Conservation (phyloP, 345 rosid species). For the Citrus inodora region DNA sequence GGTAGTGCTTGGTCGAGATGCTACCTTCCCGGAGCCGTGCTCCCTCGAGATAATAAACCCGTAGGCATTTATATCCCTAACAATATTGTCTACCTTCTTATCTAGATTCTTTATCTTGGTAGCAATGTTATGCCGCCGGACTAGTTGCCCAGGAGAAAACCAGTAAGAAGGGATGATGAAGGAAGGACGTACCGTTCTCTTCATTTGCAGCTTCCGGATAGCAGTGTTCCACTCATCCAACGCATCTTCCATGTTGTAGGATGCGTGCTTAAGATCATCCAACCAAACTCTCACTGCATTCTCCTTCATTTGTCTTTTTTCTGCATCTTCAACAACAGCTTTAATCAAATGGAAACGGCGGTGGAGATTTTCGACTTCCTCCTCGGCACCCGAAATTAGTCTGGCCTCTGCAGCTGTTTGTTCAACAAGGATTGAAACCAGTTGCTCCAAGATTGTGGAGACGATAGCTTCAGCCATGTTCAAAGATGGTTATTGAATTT, state of each 20-base stretch:
- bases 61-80: background rate
- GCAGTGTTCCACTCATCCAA: constrained; percentile 2
- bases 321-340: too few relatives aligned
- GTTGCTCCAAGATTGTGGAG: background rate
- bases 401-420: background rate
- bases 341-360: background rate
- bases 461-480: background rate
- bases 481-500: background rate
- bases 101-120: background rate
- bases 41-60: too few relatives aligned
- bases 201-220: background rate
- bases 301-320: too few relatives aligned
- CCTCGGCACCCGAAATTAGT: background rate
- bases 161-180: background rate
- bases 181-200: background rate
- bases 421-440: background rate
- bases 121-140: background rate
- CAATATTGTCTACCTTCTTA: background rate
- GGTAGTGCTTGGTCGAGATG: background rate
- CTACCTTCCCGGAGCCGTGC: too few relatives aligned
- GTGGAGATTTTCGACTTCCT: background rate
- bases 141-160: background rate
- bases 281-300: background rate
- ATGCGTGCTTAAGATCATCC: background rate
- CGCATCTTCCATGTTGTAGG: background rate